Conservation (phyloP, 202 grass and related monocot genomes). For the Alloteropsis angusta region DNA sequence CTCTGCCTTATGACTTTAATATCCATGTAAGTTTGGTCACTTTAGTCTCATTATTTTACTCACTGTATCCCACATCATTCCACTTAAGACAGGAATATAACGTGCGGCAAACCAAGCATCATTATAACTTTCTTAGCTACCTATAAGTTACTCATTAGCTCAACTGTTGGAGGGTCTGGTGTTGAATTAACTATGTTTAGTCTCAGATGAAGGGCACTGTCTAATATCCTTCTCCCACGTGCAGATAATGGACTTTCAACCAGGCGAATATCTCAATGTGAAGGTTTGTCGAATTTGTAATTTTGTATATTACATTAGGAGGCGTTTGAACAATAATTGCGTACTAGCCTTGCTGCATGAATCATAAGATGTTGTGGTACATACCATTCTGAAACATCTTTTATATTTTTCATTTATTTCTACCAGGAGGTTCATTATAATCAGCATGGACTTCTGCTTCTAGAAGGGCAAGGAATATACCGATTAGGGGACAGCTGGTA, state of each 20-base stretch:
- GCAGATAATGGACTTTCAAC: constrained; percentile 99
- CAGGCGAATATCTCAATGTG: constrained; percentile 96
- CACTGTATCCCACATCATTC: neutral
- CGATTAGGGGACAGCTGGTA: constrained; percentile 87
- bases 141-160: neutral
- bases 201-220: neutral
- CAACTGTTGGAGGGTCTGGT: neutral
- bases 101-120: neutral
- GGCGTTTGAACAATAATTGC: neutral
- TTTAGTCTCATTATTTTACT: constrained; percentile 18
- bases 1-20: constrained; percentile 86
- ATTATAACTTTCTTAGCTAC: neutral
- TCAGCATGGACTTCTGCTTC: constrained; percentile 87
- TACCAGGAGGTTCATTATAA: constrained; percentile 95
- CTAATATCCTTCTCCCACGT: constrained; percentile 19
- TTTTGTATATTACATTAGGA: neutral
- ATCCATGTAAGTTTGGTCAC: constrained; percentile 78
- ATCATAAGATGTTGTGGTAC: neutral
- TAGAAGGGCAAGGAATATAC: constrained; percentile 94
- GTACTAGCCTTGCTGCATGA: neutral
- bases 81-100: neutral
- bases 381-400: neutral
- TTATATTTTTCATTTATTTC: constrained; percentile 24
- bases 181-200: neutral
- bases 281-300: constrained; percentile 58